Base-by-base conservation (phyloP, 2,329 filamentous ascomycete genomes). In the Nothophoma quercina region DNA sequence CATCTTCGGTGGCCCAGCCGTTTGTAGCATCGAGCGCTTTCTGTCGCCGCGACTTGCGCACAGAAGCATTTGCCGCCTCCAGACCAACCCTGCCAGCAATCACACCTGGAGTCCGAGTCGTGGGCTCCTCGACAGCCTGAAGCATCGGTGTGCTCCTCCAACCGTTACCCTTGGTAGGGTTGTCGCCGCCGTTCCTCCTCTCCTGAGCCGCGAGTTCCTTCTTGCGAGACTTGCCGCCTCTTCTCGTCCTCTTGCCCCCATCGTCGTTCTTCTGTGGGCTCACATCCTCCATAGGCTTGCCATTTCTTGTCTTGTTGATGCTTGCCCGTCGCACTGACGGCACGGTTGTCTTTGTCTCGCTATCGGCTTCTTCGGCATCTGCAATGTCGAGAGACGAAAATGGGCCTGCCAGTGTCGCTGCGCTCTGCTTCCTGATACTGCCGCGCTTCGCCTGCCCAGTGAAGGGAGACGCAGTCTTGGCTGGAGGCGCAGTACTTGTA, bases 1-100 rank as follows among this genome's bases (percentile, higher is more conserved):
- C 93, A 68, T 98, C 93, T 70, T 97, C 95, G 0, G 93, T 97
- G 4, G 91, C 92, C 93, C 93, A 98, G 3, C 91, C 93, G 70
- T 91, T 96, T 34, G 91, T 75, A 46, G 82, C 79, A 50, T 85
- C 82, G 69, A 74, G 74, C 66, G 76, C 78, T 51, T 77, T 78
- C 59, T 80, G 79, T 22, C 79, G 78, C 48, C 78, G 78, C 23
- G 68, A 72, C 63, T 77, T 77, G 51, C 71, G 75, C 44, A 72
- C 75, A 33, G 71, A 75, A 9, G 68, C 65, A 47, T 67, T 67
- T 12, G 69, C 70, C 29, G 75, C 74, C 56, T 70, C 68, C 15
- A 71, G 50, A 15, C 72, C 73, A 19, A 75, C 68, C 47, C 63
- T 66, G 13, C 73, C 73, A 16, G 67, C 71, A 41, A 75, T 76